These are phyloP conservation scores for Phaseolus coccineus DNA, from an alignment of 331 rosid species.

Conservation along the genomic window DNA sequence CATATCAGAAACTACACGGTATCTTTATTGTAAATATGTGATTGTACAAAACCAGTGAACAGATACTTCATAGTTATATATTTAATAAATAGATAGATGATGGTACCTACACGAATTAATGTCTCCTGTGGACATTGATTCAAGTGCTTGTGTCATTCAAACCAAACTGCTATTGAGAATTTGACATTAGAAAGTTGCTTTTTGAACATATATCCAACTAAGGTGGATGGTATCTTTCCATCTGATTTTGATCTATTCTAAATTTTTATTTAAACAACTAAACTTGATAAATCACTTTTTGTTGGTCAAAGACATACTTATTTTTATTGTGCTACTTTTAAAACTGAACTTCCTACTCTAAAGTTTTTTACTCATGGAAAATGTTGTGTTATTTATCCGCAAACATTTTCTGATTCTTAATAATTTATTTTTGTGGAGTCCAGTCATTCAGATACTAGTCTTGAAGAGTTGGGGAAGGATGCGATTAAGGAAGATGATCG, in stretches of 20 bases:
- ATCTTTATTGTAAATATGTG: constrained; percentile 23
- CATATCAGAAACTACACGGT: background rate
- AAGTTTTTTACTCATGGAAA: constrained; percentile 22
- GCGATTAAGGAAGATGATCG: constrained; percentile 80
- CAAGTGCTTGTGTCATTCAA: constrained; percentile 9
- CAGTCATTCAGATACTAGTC: constrained; percentile 88
- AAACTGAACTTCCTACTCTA: constrained; percentile 24
- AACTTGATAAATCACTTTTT: constrained; percentile 19
- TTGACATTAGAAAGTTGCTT: constrained; percentile 12
- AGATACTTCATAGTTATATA: constrained; percentile 24
- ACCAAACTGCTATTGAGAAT: constrained; percentile 5
- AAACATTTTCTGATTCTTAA: constrained; percentile 30
- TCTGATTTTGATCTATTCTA: constrained; percentile 18
- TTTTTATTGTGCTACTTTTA: constrained; percentile 14
- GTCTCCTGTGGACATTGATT: constrained; percentile 1
- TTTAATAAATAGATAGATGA: constrained; percentile 30
- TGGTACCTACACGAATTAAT: constrained; percentile 21
- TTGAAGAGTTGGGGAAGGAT: constrained; percentile 84
- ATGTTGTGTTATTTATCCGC: constrained; percentile 21
- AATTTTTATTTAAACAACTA: constrained; percentile 23
- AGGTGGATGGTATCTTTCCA: constrained; percentile 28
- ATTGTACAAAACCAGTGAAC: constrained; percentile 14
- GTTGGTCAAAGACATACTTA: background rate
- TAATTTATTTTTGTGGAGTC: constrained; percentile 42
- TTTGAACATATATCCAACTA: constrained; percentile 18